Evolutionary conservation across 73 alveolate species (phyloP).

Genomic region (Paramecium sexaurelia): DNA sequence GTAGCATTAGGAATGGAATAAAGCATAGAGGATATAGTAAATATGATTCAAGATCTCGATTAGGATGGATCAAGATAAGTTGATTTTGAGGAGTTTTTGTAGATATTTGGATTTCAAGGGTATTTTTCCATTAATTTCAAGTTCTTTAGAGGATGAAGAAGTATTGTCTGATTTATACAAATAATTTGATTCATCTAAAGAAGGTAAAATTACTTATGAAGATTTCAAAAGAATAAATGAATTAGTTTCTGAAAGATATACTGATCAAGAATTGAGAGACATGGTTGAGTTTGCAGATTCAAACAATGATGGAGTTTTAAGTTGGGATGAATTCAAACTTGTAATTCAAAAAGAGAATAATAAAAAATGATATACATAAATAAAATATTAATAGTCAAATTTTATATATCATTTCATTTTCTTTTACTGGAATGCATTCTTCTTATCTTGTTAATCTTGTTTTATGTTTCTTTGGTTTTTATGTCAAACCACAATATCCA

Average conservation of each 20-base stretch:
- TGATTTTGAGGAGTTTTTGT: constrained; percentile 55
- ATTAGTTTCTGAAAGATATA: constrained; percentile 52
- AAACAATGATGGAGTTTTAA: constrained; percentile 8
- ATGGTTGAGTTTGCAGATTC: constrained; percentile 59
- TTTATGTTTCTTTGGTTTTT: not conserved
- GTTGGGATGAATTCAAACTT: constrained; percentile 38
- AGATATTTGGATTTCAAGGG: constrained; percentile 54
- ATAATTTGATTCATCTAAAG: constrained; percentile 28
- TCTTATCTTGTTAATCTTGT: not conserved
- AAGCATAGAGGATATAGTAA: constrained; percentile 31
- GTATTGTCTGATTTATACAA: constrained; percentile 38
- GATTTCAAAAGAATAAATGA: constrained; percentile 57
- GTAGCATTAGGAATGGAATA: constrained; percentile 31
- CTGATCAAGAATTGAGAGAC: constrained; percentile 62
- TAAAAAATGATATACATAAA: not conserved
- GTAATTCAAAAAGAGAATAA: constrained; percentile 41
- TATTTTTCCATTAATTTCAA: not conserved
- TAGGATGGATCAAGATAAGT: constrained; percentile 42
- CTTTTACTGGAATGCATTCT: not conserved
- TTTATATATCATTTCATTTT: not conserved
- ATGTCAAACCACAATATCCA: not conserved
- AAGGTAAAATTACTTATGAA: constrained; percentile 47
- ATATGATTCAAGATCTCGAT: constrained; percentile 57
- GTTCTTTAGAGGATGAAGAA: constrained; percentile 42
- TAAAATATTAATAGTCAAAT: not conserved